Percentiles rank a stretch among this genome's conserved stretches.
phyloP scores from a whole-genome alignment of 345 rosid genomes.

The Rhodamnia rubescens region DNA sequence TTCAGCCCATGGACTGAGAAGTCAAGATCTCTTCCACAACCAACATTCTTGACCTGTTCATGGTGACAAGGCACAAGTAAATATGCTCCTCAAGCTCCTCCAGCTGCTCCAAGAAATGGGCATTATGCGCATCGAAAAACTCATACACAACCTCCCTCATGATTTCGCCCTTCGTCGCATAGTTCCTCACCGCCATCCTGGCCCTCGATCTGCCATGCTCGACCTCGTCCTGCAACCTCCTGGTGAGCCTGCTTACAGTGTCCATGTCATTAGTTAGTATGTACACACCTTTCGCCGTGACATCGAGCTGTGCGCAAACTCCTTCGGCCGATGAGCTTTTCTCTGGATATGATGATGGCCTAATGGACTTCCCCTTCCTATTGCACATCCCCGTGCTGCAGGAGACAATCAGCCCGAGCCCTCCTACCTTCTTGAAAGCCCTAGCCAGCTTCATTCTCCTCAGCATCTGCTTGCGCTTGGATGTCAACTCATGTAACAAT shows the following conservation, averaged over 20 bases:
- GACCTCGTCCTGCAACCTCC: constrained; percentile 32
- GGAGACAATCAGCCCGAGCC: constrained; percentile 29
- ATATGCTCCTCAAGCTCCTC: constrained; percentile 74
- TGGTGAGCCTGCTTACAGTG: constrained; percentile 48
- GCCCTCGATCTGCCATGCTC: not conserved
- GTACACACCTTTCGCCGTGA: constrained; percentile 66
- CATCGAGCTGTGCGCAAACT: constrained; percentile 52
- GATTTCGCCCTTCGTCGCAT: constrained; percentile 25
- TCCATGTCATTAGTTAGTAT: constrained; percentile 70
- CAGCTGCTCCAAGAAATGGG: constrained; percentile 55
- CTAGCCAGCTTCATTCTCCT: constrained; percentile 29
- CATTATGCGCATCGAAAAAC: constrained; percentile 20
- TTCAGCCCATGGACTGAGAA: not conserved
- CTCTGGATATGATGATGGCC: not conserved
- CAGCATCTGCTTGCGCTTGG: constrained; percentile 28
- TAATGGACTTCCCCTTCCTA: not conserved
- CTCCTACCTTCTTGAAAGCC: constrained; percentile 35
- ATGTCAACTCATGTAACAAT: constrained; percentile 34
- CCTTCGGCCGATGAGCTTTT: not conserved
- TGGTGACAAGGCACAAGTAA: constrained; percentile 62
- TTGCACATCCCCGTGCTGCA: constrained; percentile 37
- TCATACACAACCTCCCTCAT: constrained; percentile 43
- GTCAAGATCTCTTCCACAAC: constrained; percentile 32
- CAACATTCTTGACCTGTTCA: constrained; percentile 65
- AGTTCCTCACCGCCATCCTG: constrained; percentile 11